Evolutionary conservation across 169 alveolate species (phyloP), one percentile per base, ranked within the genome.

Genomic region (Theileria luwenshuni): DNA sequence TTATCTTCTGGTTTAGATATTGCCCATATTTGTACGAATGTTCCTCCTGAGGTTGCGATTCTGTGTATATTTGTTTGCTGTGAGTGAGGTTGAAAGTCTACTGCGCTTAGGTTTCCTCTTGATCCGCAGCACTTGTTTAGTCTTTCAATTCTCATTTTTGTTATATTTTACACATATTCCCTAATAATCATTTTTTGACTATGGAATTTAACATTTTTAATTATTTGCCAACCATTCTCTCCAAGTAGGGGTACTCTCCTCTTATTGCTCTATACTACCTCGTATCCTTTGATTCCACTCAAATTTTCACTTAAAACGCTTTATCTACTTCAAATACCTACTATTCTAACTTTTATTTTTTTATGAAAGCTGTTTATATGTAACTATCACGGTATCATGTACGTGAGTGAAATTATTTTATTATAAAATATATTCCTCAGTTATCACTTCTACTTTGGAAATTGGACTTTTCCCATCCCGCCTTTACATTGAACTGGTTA

Each of bases 11-110:
- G 38, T 42, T 76, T 48, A 73, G 77, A 41, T 12, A 81, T 60
- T 35, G 85, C 76, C 89, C 89, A 81, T 56, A 81, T 81, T 48
- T 81, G 84, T 8, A 81, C 85, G 19, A 64, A 71, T 7, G 89
- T 72, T 0, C 75, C 73, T 28, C 81, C 59, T 7, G 89, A 70
- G 2, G 89, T 81, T 28, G 89, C 89, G 51, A 81, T 56, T 28
- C 89, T 56, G 67, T 81, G 89, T 3, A 38, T 74, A 7, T 19
- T 43, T 6, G 69, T 12, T 3, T 38, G 80, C 47, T 52, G 13
- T 25, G 81, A 72, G 74, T 74, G 84, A 25, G 89, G 89, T 42
- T 81, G 89, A 69, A 81, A 81, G 76, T 81, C 89, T 27, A 81
- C 75, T 21, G 89, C 48, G 59, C 74, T 58, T 19, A 81, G 64